phyloP scores from a whole-genome alignment of 495 filamentous ascomycete species.

The Clohesyomyces aquaticus region DNA sequence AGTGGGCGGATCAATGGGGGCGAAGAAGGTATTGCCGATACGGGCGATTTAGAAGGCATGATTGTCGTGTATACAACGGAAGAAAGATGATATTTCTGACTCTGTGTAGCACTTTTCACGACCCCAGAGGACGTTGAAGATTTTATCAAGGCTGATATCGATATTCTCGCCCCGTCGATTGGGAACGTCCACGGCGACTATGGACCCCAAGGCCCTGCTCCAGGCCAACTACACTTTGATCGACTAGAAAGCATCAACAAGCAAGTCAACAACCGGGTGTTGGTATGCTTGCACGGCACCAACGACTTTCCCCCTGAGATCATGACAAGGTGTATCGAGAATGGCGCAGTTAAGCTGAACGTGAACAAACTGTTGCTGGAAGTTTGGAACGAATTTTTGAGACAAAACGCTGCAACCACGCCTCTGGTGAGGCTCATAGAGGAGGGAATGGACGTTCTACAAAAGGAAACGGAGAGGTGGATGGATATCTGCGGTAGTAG shows the following conservation, averaged over 20 bases:
- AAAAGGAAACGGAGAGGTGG: conserved; percentile 33
- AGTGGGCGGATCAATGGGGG: conserved; percentile 42
- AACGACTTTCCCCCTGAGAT: conserved; percentile 32
- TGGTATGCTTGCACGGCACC: conserved; percentile 32
- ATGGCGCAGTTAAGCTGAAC: conserved; percentile 26
- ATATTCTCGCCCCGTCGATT: conserved; percentile 42
- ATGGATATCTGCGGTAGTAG: conserved; percentile 35
- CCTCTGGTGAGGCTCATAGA: conserved; percentile 24
- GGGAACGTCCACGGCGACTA: conserved; percentile 44
- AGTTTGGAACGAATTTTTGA: conserved; percentile 22
- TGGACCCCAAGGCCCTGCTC: conserved; percentile 25
- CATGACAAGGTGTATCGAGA: conserved; percentile 20
- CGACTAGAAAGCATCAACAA: conserved; percentile 22
- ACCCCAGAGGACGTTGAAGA: conserved; percentile 39
- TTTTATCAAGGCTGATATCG: conserved; percentile 39
- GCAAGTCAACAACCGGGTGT: conserved; percentile 22
- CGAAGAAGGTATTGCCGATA: conserved; percentile 42
- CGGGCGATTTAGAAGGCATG: conserved; percentile 39
- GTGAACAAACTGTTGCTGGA: conserved; percentile 31
- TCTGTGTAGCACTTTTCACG: conserved; percentile 30
- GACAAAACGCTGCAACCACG: conserved; percentile 16
- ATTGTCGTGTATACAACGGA: neutral
- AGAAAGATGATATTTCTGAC: neutral
- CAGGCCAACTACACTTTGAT: conserved; percentile 32
- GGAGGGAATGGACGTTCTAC: conserved; percentile 25